Evolutionary conservation across 139 green algal genomes (phyloP), one percentile per base, ranked within the genome.

Genomic region (Dunaliella primolecta): DNA sequence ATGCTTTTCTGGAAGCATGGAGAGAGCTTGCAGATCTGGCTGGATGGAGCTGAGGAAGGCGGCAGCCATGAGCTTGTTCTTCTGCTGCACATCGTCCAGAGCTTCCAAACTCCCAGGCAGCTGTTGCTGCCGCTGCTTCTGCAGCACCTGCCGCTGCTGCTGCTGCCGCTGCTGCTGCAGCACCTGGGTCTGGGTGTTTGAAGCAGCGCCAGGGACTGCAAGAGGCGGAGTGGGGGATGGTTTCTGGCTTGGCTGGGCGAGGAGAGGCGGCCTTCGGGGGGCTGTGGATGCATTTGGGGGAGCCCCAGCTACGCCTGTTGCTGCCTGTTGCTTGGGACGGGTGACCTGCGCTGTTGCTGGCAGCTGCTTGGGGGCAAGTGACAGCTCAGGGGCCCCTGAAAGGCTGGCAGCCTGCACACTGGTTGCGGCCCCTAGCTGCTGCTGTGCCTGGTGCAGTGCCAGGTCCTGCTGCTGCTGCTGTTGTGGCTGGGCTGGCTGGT

Each of bases 11-110:
- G n/a, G n/a, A n/a, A n/a, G n/a, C n/a, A n/a, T n/a, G n/a, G n/a
- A n/a, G n/a, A n/a, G n/a, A n/a, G 75, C 2, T 36, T 32, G n/a
- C 30, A 33, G 7, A 2, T 32, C 7, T 36, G n/a, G 7, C 75
- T 80, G 75, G 21, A 80, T 32, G 2, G 75, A 27, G 21, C 7
- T 36, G n/a, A 80, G 75, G 7, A 80, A 33, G 1, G 75, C 75
- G 11, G 32, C n/a, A 38, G 75, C 75, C 32, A 32, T 80, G 75
- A 33, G n/a, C 75, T 80, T 80, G 75, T 80, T 80, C 30, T 80
- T 80, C 36, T 80, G 75, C 75, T 80, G 75, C 75, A 36, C 75
- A 36, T 38, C 33, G n/a, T 33, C 33, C n/a, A 36, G 2, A 1
- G 75, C 11, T 2, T 80, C 75, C 11, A 11, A 29, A 21, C 29